phyloP scores from a whole-genome alignment of 306 rosid species.

The Cucurbita maxima region DNA sequence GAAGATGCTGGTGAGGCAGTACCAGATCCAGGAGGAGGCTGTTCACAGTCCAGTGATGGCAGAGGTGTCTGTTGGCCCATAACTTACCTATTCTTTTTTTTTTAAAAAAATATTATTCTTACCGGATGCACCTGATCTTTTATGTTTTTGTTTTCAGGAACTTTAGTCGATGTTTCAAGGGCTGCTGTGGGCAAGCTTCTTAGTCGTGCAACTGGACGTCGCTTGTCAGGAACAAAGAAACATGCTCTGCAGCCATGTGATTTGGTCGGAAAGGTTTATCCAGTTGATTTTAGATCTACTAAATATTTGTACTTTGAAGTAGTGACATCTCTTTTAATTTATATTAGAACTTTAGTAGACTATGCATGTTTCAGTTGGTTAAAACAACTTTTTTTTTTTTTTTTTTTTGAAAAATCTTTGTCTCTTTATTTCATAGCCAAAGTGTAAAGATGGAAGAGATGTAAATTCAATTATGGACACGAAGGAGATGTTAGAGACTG shows the following conservation, averaged over 20 bases:
- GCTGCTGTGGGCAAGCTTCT: slow-evolving; percentile 28
- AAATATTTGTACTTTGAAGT: neutral
- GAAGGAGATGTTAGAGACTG: slow-evolving; percentile 22
- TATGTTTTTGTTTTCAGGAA: slow-evolving; percentile 14
- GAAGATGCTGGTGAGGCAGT: slow-evolving; percentile 3
- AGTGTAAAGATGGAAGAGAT: slow-evolving; percentile 18
- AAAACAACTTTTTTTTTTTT: neutral
- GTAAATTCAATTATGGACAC: slow-evolving; percentile 20
- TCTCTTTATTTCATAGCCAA: slow-evolving; percentile 18
- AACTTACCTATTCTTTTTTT: neutral
- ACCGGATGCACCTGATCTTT: neutral
- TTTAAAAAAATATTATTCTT: neutral
- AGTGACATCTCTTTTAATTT: neutral
- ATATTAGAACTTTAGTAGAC: neutral
- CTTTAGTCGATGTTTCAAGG: slow-evolving; percentile 22
- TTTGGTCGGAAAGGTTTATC: slow-evolving; percentile 16
- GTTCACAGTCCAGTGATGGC: neutral
- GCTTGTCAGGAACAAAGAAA: slow-evolving; percentile 14
- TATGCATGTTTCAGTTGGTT: neutral
- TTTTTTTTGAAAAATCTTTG: neutral
- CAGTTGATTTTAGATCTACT: neutral
- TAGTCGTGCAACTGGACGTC: slow-evolving; percentile 12
- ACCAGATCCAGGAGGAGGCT: slow-evolving; percentile 9
- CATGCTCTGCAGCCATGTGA: slow-evolving; percentile 7
- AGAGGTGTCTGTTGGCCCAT: slow-evolving; percentile 4